Conservation (phyloP, 805 yeast genomes). For the Ogataea philodendri region DNA sequence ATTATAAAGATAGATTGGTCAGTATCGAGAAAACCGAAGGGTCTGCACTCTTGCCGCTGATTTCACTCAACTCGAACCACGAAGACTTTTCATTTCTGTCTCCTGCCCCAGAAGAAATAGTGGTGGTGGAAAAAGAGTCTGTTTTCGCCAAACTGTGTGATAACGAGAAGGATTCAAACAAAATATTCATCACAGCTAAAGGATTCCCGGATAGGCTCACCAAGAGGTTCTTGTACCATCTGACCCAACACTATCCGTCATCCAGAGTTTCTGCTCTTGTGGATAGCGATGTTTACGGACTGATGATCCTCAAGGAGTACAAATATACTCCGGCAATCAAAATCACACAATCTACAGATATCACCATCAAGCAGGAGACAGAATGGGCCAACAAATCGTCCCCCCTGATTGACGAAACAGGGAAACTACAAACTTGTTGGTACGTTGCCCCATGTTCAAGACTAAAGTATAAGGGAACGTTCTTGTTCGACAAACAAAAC, state of each 20-base stretch:
- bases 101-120: slow-evolving; percentile 31
- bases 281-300: slow-evolving; percentile 67
- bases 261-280: slow-evolving; percentile 47
- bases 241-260: slow-evolving; percentile 21
- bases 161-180: slow-evolving; percentile 6
- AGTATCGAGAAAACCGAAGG: slow-evolving; percentile 18
- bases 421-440: slow-evolving; percentile 11
- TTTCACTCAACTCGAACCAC: slow-evolving; percentile 26
- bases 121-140: slow-evolving; percentile 54
- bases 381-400: slow-evolving; percentile 1
- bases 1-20: slow-evolving; percentile 15
- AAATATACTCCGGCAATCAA: slow-evolving; percentile 18
- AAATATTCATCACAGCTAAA: slow-evolving; percentile 54
- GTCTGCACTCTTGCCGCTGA: slow-evolving; percentile 39
- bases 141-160: slow-evolving; percentile 38
- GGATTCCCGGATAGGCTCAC: slow-evolving; percentile 67
- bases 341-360: slow-evolving; percentile 2
- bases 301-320: slow-evolving; percentile 47
- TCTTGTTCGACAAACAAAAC: slow-evolving; percentile 17
- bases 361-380: not conserved
- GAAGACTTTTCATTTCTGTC: slow-evolving; percentile 17
- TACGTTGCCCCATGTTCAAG: slow-evolving; percentile 17
- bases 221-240: slow-evolving; percentile 36
- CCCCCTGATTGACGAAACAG: slow-evolving; percentile 9
- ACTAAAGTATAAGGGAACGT: slow-evolving; percentile 18